Base-by-base conservation (phyloP, 73 alveolate species). In the Paraurostyla sp. region DNA sequence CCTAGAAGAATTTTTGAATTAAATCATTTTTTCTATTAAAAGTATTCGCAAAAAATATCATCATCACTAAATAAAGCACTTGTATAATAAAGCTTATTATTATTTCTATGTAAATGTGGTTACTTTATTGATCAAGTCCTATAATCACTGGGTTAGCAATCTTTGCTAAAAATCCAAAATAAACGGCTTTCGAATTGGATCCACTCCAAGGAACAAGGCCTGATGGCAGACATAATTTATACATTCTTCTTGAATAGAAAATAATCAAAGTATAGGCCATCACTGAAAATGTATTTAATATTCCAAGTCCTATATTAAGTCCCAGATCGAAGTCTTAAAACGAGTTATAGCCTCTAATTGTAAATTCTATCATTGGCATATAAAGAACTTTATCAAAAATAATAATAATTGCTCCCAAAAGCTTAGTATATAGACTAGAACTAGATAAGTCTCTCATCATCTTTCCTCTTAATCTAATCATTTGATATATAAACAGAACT, bases 101-200 rank as follows among this genome's bases (percentile, higher is more conserved):
- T 16, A 40, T 35, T 65, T 65, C 82, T 11, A 58, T 58, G 18
- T 16, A 36, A 22, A 65, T 65, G 58, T 65, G 41, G 38, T 23
- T 38, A 7, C 82, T 58, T 36, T 32, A 2, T 38, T 29, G 9
- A 38, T 65, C 82, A 15, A 65, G 13, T 11, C 60, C 42, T 38
- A 65, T 30, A 38, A 65, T 65, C 29, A 40, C 40, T 18, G 82
- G 82, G 41, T 65, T 65, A 1, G 41, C 6, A 7, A 65, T 38
- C 25, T 65, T 65, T 16, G 82, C 82, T 36, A 65, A 35, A 38
- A 65, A 65, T 65, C 82, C 82, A 38, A 65, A 65, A 30, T 65
- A 65, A 13, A 65, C 41, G 9, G 82, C 58, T 40, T 65, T 65
- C 6, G 82, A 65, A 23, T 65, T 30, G 3, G 82, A 65, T 1